These are phyloP conservation scores for peach (Prunus persica) DNA, from an alignment of 306 rosid species.

Conservation along the genomic window Prunus_persica_NCBIv2 NC_034015.1:12129001-12129500, in stretches of 20 bases:
- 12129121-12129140: neutral
- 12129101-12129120: neutral
- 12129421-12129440: constrained; percentile 93
- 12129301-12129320: constrained; percentile 9
- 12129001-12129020: neutral
- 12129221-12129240: neutral
- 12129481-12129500: constrained; percentile 26
- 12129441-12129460: constrained; percentile 86
- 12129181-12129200: neutral
- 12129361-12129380: constrained; percentile 97
- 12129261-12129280: neutral
- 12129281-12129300: constrained; percentile 18
- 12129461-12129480: constrained; percentile 87
- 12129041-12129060: neutral
- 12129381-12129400: constrained; percentile 82
- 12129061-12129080: neutral
- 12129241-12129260: neutral
- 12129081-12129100: neutral
- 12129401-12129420: constrained; percentile 83
- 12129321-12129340: constrained; percentile 83
- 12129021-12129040: neutral
- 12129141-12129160: neutral
- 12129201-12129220: neutral
- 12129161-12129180: neutral
- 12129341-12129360: constrained; percentile 97